Percentiles rank a stretch among this genome's conserved stretches.
phyloP scores from a whole-genome alignment of 805 yeast genomes.

The Candida argentea region DNA sequence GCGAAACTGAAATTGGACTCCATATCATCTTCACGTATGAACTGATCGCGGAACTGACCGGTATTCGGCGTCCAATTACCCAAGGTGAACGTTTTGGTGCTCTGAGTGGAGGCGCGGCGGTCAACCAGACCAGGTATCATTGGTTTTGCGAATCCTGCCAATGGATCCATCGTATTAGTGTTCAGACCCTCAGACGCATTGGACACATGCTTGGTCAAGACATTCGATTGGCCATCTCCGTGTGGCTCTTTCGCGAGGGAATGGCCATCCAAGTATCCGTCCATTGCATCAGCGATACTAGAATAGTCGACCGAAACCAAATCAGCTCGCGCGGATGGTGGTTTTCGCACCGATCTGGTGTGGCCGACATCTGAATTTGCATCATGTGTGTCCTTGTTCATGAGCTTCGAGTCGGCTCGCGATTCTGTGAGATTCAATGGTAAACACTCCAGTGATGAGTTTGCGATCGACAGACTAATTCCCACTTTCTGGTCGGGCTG shows the following conservation, averaged over 20 bases:
- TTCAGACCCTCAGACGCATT: slow-evolving; percentile 8
- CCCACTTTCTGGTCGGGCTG: no score
- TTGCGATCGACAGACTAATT: no score
- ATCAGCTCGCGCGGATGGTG: slow-evolving; percentile 16
- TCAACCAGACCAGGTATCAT: slow-evolving; percentile 1
- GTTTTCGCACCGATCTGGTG: slow-evolving; percentile 26
- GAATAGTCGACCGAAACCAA: slow-evolving; percentile 19
- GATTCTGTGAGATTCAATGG: no score
- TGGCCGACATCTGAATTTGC: no score
- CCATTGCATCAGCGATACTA: slow-evolving; percentile 22
- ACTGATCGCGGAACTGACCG: slow-evolving; percentile 36
- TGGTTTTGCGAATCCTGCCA: neutral
- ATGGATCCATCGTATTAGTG: neutral
- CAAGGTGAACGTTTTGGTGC: slow-evolving; percentile 28
- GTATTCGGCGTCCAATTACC: slow-evolving; percentile 57
- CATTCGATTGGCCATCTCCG: slow-evolving; percentile 1
- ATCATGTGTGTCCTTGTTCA: neutral
- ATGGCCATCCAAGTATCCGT: slow-evolving; percentile 13
- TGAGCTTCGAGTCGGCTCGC: neutral
- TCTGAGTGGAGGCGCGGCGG: slow-evolving; percentile 25
- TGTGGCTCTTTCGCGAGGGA: neutral
- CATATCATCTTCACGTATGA: slow-evolving; percentile 34
- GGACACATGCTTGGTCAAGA: slow-evolving; percentile 5
- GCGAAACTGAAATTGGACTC: slow-evolving; percentile 22
- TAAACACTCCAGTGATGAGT: no score